These are phyloP conservation scores for Diospyros kaki DNA, from an alignment of 148 eudicot species.

Conservation along the genomic window DNA sequence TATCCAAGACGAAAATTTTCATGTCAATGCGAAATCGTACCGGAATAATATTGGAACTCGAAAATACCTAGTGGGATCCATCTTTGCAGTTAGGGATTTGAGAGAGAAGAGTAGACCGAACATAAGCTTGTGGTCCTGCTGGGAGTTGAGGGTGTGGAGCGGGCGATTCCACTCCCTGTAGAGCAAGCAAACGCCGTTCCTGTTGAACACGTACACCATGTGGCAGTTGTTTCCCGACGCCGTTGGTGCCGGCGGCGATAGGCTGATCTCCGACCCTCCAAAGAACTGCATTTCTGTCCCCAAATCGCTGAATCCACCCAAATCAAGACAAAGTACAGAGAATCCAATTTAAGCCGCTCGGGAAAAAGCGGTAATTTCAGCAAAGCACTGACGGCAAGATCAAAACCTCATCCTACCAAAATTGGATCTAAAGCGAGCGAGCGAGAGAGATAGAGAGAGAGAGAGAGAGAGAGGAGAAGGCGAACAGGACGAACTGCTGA, in stretches of 20 bases:
- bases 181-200: conserved; percentile 77
- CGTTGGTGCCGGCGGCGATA: conserved; percentile 79
- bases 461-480: no score
- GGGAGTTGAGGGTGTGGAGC: conserved; percentile 55
- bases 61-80: conserved; percentile 77
- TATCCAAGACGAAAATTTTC: background rate
- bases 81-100: conserved; percentile 85
- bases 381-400: no score
- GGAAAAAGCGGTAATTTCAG: no score
- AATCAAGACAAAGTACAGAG: background rate
- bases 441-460: no score
- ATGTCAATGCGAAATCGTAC: no score
- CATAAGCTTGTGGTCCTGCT: conserved; percentile 95
- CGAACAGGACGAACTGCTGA: no score
- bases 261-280: conserved; percentile 82
- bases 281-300: conserved; percentile 64
- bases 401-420: no score
- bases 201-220: conserved; percentile 81
- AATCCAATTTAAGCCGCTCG: background rate
- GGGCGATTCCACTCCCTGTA: conserved; percentile 93
- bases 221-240: conserved; percentile 81
- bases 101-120: conserved; percentile 88
- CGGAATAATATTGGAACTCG: background rate
- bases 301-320: background rate
- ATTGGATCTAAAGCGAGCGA: no score